A percentile compares a stretch with the other conserved stretches of the same genome.
These are phyloP conservation scores for Irineochytrium annulatum DNA, from an alignment of 192 early-diverging fungal species.

Conservation along the genomic window DNA sequence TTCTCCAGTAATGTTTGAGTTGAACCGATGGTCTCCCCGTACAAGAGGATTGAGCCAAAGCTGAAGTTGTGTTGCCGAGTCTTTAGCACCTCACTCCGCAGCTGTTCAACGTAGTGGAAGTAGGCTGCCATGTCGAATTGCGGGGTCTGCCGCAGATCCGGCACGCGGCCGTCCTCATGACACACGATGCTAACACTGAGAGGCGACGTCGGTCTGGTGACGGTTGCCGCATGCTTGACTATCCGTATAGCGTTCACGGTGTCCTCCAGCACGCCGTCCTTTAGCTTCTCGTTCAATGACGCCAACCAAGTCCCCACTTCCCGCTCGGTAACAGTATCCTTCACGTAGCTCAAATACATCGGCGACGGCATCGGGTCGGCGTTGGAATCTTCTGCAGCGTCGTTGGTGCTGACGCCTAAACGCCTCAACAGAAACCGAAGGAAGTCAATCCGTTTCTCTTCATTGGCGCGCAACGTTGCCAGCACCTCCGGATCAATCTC, in stretches of 20 bases:
- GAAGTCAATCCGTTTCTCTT: not conserved
- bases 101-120: slow-evolving; percentile 8
- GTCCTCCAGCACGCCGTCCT: not conserved
- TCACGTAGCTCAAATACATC: not conserved
- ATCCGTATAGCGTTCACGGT: too few relatives aligned
- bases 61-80: not conserved
- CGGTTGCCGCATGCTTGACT: too few relatives aligned
- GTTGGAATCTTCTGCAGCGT: not conserved
- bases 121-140: slow-evolving; percentile 20
- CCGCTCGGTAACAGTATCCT: too few relatives aligned
- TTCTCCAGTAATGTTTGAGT: slow-evolving; percentile 95
- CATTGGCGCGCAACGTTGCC: not conserved
- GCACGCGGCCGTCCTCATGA: not conserved
- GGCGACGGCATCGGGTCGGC: not conserved
- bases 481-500: not conserved
- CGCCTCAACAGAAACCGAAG: not conserved
- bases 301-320: too few relatives aligned
- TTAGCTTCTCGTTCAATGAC: too few relatives aligned
- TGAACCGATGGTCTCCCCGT: slow-evolving; percentile 70
- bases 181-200: too few relatives aligned
- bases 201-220: too few relatives aligned
- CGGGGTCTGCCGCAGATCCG: not conserved
- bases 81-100: not conserved
- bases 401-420: not conserved
- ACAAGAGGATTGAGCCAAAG: slow-evolving; percentile 75